These are phyloP conservation scores for Begonia fuchsioides DNA, from an alignment of 306 rosid genomes.

Conservation along the genomic window DNA sequence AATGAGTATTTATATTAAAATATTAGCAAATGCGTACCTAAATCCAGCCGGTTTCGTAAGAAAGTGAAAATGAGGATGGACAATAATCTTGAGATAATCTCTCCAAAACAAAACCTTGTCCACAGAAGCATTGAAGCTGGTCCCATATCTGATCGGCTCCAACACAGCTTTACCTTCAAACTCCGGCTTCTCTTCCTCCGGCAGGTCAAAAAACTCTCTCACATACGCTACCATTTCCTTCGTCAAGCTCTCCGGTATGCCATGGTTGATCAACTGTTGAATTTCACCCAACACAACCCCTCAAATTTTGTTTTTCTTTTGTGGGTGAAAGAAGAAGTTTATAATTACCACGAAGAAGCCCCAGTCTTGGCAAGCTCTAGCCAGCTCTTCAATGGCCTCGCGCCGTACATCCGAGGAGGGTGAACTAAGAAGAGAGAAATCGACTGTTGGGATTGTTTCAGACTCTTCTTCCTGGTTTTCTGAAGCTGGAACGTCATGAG, in stretches of 20 bases:
- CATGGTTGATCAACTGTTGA: conserved; percentile 38
- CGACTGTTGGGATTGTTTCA: conserved; percentile 20
- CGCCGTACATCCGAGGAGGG: conserved; percentile 12
- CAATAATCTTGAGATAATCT: conserved; percentile 44
- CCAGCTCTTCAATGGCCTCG: conserved; percentile 23
- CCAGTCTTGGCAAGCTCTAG: conserved; percentile 38
- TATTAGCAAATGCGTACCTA: conserved; percentile 17
- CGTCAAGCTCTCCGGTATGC: conserved; percentile 25
- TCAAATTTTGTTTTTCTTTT: neutral
- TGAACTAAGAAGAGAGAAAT: conserved; percentile 25
- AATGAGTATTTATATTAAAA: neutral
- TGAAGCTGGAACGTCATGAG: conserved; percentile 1
- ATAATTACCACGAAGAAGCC: conserved; percentile 30
- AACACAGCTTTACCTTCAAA: conserved; percentile 13
- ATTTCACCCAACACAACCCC: neutral
- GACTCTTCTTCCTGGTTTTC: conserved; percentile 2
- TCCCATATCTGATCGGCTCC: conserved; percentile 47
- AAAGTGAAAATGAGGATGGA: conserved; percentile 39
- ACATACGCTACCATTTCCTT: conserved; percentile 12
- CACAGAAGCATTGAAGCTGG: conserved; percentile 32
- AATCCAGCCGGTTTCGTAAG: conserved; percentile 38
- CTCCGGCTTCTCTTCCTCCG: conserved; percentile 30
- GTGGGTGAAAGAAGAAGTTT: neutral
- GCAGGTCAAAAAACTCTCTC: conserved; percentile 24
- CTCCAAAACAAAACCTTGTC: conserved; percentile 39